Conservation (phyloP, 108 stramenopile genomes). For the Cyclotella sp. region DNA sequence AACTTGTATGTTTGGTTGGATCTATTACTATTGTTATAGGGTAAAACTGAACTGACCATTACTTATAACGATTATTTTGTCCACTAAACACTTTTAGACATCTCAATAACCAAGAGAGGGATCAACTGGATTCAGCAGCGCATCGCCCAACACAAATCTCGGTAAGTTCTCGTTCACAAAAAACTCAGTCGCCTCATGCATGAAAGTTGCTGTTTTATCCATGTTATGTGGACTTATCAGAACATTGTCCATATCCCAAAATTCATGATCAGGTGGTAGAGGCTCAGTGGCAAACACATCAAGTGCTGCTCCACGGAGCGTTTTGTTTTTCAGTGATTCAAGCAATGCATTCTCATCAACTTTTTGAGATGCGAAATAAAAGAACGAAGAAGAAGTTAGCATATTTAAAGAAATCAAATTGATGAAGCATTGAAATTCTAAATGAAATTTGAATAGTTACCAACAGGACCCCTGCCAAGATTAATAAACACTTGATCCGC, state of each 20-base stretch:
- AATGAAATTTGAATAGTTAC: not conserved
- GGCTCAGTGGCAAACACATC: constrained; percentile 73
- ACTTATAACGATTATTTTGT: too few species aligned
- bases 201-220: constrained; percentile 75
- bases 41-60: too few species aligned
- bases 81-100: too few species aligned
- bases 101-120: constrained; percentile 62
- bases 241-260: constrained; percentile 67
- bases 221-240: constrained; percentile 65
- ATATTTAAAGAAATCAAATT: too few species aligned
- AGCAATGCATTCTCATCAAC: constrained; percentile 65
- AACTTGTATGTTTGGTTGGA: too few species aligned
- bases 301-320: constrained; percentile 57
- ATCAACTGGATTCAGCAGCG: constrained; percentile 78
- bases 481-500: constrained; percentile 61
- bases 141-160: constrained; percentile 68
- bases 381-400: not conserved
- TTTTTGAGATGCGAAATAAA: not conserved
- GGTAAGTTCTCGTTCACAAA: constrained; percentile 78
- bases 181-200: constrained; percentile 81
- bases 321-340: constrained; percentile 35
- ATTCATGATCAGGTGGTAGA: constrained; percentile 43
- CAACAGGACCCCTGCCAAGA: constrained; percentile 62
- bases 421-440: not conserved
- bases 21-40: too few species aligned